Base-by-base conservation (phyloP, 305 asterid genomes). In the Salvia sclarea region DNA sequence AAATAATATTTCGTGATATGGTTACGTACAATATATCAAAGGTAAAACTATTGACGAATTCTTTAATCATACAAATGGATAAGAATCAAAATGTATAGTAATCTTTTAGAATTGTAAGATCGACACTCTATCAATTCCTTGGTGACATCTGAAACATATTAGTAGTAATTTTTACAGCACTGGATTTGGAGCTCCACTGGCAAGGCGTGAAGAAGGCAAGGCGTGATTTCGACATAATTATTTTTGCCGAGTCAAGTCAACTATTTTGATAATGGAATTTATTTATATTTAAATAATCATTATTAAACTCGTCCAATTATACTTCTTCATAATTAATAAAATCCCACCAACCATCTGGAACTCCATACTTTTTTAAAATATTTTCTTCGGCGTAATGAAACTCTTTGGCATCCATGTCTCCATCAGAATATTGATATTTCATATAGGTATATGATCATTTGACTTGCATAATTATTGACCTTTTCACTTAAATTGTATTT, bases 221-320 rank as follows among this genome's bases (percentile, higher is more conserved):
- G 31, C 70, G 52, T 64, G 66, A 71, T n/a, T 54, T 40, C 48
- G 64, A 60, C 78, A 64, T 3, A 61, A 60, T 60, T 48, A 52
- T 54, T 64, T 70, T 14, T 1, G 47, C 50, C 40, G 1, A 48
- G 69, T 57, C 76, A 64, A 70, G 80, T 70, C 80, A 70, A 64
- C 64, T 41, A 25, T 47, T 52, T 45, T 48, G 68, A 44, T 44
- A 68, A 18, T 55, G 57, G 61, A 20, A 75, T 40, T 33, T 14
- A 37, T 47, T 69, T 61, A 68, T 67, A 20, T 12, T 58, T 16
- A 1, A 52, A 49, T 37, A 13, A 8, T n/a, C 9, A 12, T 30
- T 53, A 68, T 37, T 35, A 10, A 22, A 22, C 44, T 43, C 8
- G 12, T 25, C 28, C 48, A 17, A n/a, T 41, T 31, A 7, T 47